phyloP scores from a whole-genome alignment of 257 asterid species.

The Capsicum chinense region DNA sequence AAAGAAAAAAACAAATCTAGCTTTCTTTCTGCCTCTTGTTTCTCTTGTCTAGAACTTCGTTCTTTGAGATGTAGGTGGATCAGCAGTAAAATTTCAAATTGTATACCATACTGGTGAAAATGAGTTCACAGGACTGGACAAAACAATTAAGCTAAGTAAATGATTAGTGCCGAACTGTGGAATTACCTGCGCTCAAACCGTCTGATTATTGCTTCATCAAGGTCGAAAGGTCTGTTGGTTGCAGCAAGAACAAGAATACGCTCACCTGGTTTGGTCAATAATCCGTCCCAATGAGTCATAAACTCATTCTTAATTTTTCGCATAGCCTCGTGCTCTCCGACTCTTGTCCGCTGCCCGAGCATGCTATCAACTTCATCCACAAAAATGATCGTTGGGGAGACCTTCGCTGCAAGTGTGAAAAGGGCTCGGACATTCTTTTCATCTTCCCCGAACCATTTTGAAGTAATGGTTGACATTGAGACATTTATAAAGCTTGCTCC shows the following conservation, averaged over 20 bases:
- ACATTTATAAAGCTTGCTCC: conserved; percentile 98
- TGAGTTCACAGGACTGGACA: neutral
- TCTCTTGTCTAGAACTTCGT: neutral
- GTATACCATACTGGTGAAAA: conserved; percentile 3
- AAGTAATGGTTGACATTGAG: conserved; percentile 95
- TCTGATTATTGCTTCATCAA: conserved; percentile 98
- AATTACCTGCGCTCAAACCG: conserved; percentile 96
- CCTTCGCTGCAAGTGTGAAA: conserved; percentile 95
- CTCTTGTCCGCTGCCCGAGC: conserved; percentile 97
- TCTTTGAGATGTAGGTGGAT: neutral
- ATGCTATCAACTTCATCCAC: conserved; percentile 99
- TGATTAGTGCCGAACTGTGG: neutral
- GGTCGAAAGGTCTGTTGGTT: conserved; percentile 96
- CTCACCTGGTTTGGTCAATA: conserved; percentile 85
- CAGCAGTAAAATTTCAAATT: neutral
- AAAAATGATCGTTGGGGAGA: conserved; percentile 89
- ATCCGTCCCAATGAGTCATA: conserved; percentile 97
- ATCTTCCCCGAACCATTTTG: conserved; percentile 99
- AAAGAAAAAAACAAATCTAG: neutral
- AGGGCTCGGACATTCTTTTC: conserved; percentile 97
- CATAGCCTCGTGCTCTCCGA: conserved; percentile 98
- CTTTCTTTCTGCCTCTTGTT: conserved; percentile 18
- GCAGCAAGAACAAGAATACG: conserved; percentile 99
- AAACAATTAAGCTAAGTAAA: conserved; percentile 10
- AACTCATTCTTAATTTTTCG: conserved; percentile 93